Evolutionary conservation across 345 rosid genomes (phyloP).

Genomic region (Limnanthes douglasii): DNA sequence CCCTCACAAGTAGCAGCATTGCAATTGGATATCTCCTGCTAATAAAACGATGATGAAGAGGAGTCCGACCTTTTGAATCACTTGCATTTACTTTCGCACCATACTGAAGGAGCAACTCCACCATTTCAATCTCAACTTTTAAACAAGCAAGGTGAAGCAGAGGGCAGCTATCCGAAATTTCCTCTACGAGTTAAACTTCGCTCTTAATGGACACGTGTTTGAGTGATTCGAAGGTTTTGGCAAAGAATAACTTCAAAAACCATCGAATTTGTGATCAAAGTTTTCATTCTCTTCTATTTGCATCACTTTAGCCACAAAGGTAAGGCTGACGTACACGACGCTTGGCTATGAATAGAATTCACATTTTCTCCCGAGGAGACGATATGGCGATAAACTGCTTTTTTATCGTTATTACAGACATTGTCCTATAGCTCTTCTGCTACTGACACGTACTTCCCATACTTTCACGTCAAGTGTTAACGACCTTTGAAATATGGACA

Average conservation of each 20-base stretch:
- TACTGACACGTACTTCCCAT: conserved; percentile 28
- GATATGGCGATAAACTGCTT: conserved; percentile 29
- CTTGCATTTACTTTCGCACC: conserved; percentile 27
- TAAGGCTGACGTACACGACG: conserved; percentile 14
- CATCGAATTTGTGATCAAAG: conserved; percentile 6
- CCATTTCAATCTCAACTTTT: conserved; percentile 37
- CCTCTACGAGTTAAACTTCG: conserved; percentile 11
- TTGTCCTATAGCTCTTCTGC: conserved; percentile 26
- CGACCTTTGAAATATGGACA: conserved; percentile 45
- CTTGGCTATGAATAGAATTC: conserved; percentile 23
- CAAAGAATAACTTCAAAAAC: conserved; percentile 14
- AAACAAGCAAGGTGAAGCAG: conserved; percentile 46
- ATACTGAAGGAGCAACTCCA: conserved; percentile 38
- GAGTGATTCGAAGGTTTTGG: conserved; percentile 11
- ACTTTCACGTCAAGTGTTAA: conserved; percentile 40
- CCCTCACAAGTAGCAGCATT: conserved; percentile 32
- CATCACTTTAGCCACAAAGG: conserved; percentile 11
- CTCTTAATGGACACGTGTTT: conserved; percentile 6
- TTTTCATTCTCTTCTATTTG: conserved; percentile 6
- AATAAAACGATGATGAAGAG: conserved; percentile 25
- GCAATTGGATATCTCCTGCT: conserved; percentile 20
- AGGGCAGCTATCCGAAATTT: conserved; percentile 21
- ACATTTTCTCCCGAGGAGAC: conserved; percentile 26
- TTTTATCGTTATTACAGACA: conserved; percentile 26
- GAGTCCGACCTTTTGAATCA: conserved; percentile 24